These are phyloP conservation scores for Imleria badia DNA, from an alignment of 768 basidiomycete species.

Conservation along the genomic window DNA sequence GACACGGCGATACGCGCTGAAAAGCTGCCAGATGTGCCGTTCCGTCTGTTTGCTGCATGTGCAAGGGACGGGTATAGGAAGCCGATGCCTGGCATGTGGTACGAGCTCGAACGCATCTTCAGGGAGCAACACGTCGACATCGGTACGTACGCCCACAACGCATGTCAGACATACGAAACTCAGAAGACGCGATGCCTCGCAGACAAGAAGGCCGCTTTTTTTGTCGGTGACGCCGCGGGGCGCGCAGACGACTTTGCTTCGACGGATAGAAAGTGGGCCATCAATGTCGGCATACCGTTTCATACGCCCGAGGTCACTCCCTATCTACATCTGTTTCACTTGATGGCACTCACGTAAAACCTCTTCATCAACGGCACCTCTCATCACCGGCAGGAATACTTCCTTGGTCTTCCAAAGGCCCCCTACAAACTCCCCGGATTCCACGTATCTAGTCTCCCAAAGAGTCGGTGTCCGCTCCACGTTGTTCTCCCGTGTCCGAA, in stretches of 20 bases:
- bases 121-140: constrained; percentile 56
- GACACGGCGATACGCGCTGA: neutral
- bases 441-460: constrained; percentile 49
- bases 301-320: constrained; percentile 75
- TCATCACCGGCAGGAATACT: constrained; percentile 64
- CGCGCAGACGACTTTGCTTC: constrained; percentile 73
- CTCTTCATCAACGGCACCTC: too few relatives aligned
- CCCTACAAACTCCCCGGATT: constrained; percentile 64
- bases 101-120: constrained; percentile 65
- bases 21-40: constrained; percentile 72
- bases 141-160: constrained; percentile 43
- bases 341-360: neutral
- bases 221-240: constrained; percentile 90
- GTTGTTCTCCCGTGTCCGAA: neutral
- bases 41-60: constrained; percentile 76
- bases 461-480: constrained; percentile 14
- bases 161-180: neutral
- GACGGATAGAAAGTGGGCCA: constrained; percentile 84
- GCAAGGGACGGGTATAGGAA: constrained; percentile 77
- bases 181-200: neutral
- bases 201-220: constrained; percentile 72
- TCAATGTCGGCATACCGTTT: constrained; percentile 73
- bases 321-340: neutral
- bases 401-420: constrained; percentile 51
- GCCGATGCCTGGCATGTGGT: constrained; percentile 88